Conservation (phyloP, 495 filamentous ascomycete species). For the Lepidopterella palustris region DNA sequence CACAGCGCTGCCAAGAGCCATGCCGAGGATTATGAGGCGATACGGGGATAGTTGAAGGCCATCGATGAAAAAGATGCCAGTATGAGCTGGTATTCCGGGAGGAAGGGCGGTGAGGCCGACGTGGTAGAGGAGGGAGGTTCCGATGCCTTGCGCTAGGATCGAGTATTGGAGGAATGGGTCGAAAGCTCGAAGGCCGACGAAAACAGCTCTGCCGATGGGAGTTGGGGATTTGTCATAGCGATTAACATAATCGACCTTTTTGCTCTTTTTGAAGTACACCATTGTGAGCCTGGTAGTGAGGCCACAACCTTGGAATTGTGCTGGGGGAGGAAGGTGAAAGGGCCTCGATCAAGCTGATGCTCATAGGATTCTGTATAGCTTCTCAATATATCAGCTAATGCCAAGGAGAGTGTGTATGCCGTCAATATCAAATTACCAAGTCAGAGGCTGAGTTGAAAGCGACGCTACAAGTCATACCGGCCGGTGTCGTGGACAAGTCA, state of each 20-base stretch:
- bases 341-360: too few species aligned
- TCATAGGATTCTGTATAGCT: too few species aligned
- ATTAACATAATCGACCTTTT: slow-evolving; percentile 28
- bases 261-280: slow-evolving; percentile 14
- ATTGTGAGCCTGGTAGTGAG: slow-evolving; percentile 1
- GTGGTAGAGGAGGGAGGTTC: slow-evolving; percentile 29
- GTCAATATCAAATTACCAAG: neutral
- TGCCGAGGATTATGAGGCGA: slow-evolving; percentile 41
- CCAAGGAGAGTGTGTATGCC: too few species aligned
- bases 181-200: slow-evolving; percentile 50
- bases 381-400: too few species aligned
- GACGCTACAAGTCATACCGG: too few species aligned
- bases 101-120: slow-evolving; percentile 33
- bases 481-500: too few species aligned
- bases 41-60: slow-evolving; percentile 38
- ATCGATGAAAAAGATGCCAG: slow-evolving; percentile 34
- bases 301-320: too few species aligned
- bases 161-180: slow-evolving; percentile 54
- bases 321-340: too few species aligned
- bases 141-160: slow-evolving; percentile 40
- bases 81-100: slow-evolving; percentile 30
- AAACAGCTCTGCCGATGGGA: slow-evolving; percentile 46
- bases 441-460: neutral
- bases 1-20: slow-evolving; percentile 38
- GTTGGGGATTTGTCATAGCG: slow-evolving; percentile 37